Evolutionary conservation across 2,329 filamentous ascomycete genomes (phyloP).

Genomic region (Fusarium pseudograminearum): DNA sequence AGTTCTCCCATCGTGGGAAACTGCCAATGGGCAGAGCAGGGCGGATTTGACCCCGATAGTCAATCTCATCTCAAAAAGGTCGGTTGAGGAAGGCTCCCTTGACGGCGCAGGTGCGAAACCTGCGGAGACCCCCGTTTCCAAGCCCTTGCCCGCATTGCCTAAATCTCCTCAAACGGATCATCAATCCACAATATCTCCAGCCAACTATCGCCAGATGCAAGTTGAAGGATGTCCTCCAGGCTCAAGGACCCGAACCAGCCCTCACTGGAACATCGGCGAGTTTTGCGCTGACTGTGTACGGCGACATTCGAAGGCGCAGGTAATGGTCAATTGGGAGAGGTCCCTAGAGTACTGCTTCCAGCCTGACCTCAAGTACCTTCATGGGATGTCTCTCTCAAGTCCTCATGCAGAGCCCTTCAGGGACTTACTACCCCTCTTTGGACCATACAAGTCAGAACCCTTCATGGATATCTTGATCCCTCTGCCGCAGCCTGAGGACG

Average conservation of each 20-base stretch:
- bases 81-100: constrained; percentile 14
- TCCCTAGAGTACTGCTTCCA: constrained; percentile 80
- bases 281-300: constrained; percentile 73
- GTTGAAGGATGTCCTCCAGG: constrained; percentile 69
- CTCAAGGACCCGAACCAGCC: constrained; percentile 69
- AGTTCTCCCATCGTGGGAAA: constrained; percentile 70
- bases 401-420: constrained; percentile 71
- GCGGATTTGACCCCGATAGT: constrained; percentile 47
- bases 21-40: constrained; percentile 53
- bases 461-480: constrained; percentile 85
- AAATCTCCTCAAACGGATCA: constrained; percentile 1
- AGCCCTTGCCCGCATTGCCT: constrained; percentile 12
- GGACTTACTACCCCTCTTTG: constrained; percentile 79
- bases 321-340: constrained; percentile 73
- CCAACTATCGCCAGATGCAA: constrained; percentile 57
- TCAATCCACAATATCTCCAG: constrained; percentile 39
- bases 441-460: constrained; percentile 76
- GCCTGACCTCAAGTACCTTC: constrained; percentile 78
- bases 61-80: constrained; percentile 49
- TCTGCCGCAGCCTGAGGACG: constrained; percentile 57
- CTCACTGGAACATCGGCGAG: constrained; percentile 72
- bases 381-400: constrained; percentile 78
- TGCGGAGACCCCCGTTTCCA: constrained; percentile 7
- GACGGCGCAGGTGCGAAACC: not conserved
- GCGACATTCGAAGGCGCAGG: constrained; percentile 75